These are phyloP conservation scores for Bipolaris bicolor DNA, from an alignment of 2,329 filamentous ascomycete species.

Conservation along the genomic window DNA sequence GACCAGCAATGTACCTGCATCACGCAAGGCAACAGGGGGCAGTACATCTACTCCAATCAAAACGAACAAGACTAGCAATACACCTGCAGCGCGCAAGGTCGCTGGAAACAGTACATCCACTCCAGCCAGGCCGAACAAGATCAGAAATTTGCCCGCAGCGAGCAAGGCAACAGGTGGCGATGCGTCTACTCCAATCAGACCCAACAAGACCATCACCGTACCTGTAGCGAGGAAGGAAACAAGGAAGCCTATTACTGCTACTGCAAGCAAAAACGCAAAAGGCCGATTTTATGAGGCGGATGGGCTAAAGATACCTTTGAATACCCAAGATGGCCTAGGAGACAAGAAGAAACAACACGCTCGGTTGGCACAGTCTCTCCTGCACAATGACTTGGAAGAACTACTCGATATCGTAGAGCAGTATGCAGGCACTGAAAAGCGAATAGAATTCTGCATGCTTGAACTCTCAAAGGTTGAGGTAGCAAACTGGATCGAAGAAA, in stretches of 20 bases:
- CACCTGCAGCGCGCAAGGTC: background rate
- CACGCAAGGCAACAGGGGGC: too few species aligned
- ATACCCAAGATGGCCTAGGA: slow-evolving; percentile 7
- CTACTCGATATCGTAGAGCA: slow-evolving; percentile 21
- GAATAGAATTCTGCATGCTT: background rate
- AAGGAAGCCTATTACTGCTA: background rate
- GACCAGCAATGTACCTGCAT: background rate
- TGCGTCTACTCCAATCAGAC: background rate
- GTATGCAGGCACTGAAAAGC: slow-evolving; percentile 19
- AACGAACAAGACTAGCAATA: too few species aligned
- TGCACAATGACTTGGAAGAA: slow-evolving; percentile 8
- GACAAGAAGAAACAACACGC: slow-evolving; percentile 17
- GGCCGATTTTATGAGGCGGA: slow-evolving; percentile 15
- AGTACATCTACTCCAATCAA: background rate
- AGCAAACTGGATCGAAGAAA: slow-evolving; percentile 28
- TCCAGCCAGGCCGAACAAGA: background rate
- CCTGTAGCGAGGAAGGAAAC: background rate
- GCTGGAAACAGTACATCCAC: background rate
- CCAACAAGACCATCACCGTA: background rate
- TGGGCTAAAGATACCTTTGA: slow-evolving; percentile 20
- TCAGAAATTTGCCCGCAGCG: background rate
- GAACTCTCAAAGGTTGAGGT: slow-evolving; percentile 15
- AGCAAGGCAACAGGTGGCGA: background rate
- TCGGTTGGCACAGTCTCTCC: slow-evolving; percentile 11
- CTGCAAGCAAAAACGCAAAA: background rate